phyloP scores from a whole-genome alignment of 495 filamentous ascomycete genomes.

The Penicillium waksmanii region DNA sequence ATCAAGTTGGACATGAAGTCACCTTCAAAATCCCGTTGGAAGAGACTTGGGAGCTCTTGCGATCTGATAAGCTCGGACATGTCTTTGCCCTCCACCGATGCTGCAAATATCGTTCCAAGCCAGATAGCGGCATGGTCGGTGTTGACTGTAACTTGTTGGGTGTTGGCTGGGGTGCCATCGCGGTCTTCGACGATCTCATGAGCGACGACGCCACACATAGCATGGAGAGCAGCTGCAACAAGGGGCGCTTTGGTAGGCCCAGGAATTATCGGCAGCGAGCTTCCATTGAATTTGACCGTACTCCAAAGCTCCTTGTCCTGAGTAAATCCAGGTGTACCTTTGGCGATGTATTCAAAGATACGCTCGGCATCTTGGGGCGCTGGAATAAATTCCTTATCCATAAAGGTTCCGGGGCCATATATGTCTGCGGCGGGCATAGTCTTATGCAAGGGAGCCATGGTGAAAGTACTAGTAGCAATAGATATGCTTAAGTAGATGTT shows the following conservation, averaged over 20 bases:
- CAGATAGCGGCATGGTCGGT: constrained; percentile 39
- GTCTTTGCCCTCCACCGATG: constrained; percentile 25
- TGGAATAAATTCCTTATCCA: constrained; percentile 29
- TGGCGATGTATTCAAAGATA: constrained; percentile 30
- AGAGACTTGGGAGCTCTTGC: not conserved
- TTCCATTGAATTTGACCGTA: constrained; percentile 33
- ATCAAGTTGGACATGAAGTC: constrained; percentile 17
- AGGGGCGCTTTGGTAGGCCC: constrained; percentile 31
- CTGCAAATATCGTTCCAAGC: constrained; percentile 29
- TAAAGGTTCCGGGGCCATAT: constrained; percentile 35
- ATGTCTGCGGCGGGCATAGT: constrained; percentile 29
- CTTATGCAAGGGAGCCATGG: constrained; percentile 15
- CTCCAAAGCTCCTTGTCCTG: constrained; percentile 26
- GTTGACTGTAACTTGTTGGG: constrained; percentile 23
- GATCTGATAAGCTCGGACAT: constrained; percentile 11
- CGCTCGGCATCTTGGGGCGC: constrained; percentile 31
- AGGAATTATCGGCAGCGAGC: constrained; percentile 26
- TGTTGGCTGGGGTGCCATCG: constrained; percentile 18
- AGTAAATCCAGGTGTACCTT: constrained; percentile 30
- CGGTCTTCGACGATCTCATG: constrained; percentile 33
- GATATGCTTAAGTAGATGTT: not conserved
- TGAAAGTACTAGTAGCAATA: not conserved
- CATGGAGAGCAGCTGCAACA: constrained; percentile 36
- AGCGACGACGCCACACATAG: constrained; percentile 33
- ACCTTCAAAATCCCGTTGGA: constrained; percentile 8